Evolutionary conservation across 164 flowering plant species (phyloP), one percentile per base, ranked within the genome.

Genomic region (Magnolia officinalis): DNA sequence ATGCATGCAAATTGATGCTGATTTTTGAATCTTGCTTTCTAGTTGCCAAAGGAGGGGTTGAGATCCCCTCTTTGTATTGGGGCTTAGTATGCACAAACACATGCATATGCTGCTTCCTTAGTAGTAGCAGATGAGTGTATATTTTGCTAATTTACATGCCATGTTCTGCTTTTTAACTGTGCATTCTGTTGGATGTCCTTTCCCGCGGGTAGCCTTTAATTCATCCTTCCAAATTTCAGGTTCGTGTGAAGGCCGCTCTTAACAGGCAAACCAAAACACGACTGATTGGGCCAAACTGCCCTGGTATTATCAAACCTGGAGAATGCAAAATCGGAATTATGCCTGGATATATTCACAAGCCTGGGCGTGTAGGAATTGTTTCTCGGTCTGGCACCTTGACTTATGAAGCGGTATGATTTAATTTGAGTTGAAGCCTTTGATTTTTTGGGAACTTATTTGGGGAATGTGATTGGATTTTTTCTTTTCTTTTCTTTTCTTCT

Each of bases 331-430:
- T 96, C 72, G 99, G 99, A 45, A 96, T 96, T 66, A 96, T 96
- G 99, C 99, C 99, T 72, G 98, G 99, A 7, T 96, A 96, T 84
- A 96, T 96, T 76, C 99, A 96, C 84, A 96, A 96, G 84, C 99
- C 99, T 74, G 99, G 99, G 6, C 94, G 97, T 67, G 72, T 96
- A 1, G 98, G 99, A 77, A 96, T 96, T 84, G 99, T 96, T 67
- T 96, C 99, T 69, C 89, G 99, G 49, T 96, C 99, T 70, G 99
- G 99, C 66, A 96, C 99, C 76, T 84, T 96, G 88, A 96, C 99
- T 11, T 96, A 96, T 87, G 99, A 96, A 88, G 99, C 99, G 81
- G 99, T 96, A 84, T 85, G 91, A 10, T 74, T 65, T n/a, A 50
- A 65, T 74, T 4, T 55, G 50, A 37, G 51, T 74, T 29, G 13